Conservation (phyloP, 2,329 filamentous ascomycete genomes). For the Clarireedia hainanense region DNA sequence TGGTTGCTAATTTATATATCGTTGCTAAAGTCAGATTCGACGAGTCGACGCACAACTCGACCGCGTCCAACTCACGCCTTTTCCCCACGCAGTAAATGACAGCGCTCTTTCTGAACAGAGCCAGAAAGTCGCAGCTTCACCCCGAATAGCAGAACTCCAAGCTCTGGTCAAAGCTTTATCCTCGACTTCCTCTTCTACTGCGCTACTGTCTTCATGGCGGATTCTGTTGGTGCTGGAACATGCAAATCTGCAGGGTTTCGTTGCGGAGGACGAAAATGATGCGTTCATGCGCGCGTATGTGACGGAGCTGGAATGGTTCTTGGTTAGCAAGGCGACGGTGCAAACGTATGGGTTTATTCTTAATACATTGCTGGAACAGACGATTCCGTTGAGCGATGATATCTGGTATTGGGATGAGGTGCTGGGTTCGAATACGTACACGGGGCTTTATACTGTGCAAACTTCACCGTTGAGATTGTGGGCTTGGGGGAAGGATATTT, state of each 20-base stretch:
- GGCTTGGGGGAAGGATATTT: slow-evolving; percentile 64
- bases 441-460: slow-evolving; percentile 77
- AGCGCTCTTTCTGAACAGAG: slow-evolving; percentile 23
- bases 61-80: slow-evolving; percentile 45
- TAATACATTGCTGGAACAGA: slow-evolving; percentile 71
- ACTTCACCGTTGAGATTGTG: slow-evolving; percentile 72
- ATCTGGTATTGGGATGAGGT: slow-evolving; percentile 96
- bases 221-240: slow-evolving; percentile 56
- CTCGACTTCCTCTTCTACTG: slow-evolving; percentile 55
- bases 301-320: slow-evolving; percentile 79
- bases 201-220: slow-evolving; percentile 50
- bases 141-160: slow-evolving; percentile 55
- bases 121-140: slow-evolving; percentile 34
- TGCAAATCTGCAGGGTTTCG: slow-evolving; percentile 45
- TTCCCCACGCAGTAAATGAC: slow-evolving; percentile 33
- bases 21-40: slow-evolving; percentile 42
- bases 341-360: slow-evolving; percentile 80
- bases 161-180: slow-evolving; percentile 64
- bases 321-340: slow-evolving; percentile 85
- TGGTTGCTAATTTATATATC: neutral
- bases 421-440: slow-evolving; percentile 68
- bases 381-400: slow-evolving; percentile 74
- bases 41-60: slow-evolving; percentile 59
- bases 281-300: slow-evolving; percentile 48
- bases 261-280: slow-evolving; percentile 27